Evolutionary conservation across 176 grass and related monocot genomes (phyloP).

Genomic region (Phoenix roebelenii): DNA sequence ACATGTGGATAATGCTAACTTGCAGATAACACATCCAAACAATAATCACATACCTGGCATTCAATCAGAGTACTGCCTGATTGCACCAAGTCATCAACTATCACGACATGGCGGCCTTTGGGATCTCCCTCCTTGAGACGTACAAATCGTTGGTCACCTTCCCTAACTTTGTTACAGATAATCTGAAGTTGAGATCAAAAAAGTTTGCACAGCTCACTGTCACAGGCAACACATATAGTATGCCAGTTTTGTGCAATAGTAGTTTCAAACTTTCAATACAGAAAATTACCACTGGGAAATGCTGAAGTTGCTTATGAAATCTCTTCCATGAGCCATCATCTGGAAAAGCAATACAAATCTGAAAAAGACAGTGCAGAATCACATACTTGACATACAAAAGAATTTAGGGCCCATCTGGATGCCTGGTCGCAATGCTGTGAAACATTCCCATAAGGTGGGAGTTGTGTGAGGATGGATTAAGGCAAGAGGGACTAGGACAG

Average conservation of each 20-base stretch:
- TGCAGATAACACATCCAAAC: too few relatives aligned
- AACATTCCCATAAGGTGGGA: too few relatives aligned
- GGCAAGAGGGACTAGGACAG: too few relatives aligned
- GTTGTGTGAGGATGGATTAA: too few relatives aligned
- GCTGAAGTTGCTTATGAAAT: slow-evolving; percentile 92
- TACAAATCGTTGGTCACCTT: slow-evolving; percentile 83
- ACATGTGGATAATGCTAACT: too few relatives aligned
- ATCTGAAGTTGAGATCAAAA: slow-evolving; percentile 28
- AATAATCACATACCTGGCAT: slow-evolving; percentile 49
- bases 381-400: slow-evolving; percentile 11
- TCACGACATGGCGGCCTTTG: slow-evolving; percentile 69
- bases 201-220: too few relatives aligned
- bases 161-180: slow-evolving; percentile 91
- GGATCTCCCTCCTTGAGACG: slow-evolving; percentile 92
- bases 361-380: slow-evolving; percentile 14
- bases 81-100: slow-evolving; percentile 95
- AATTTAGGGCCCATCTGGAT: slow-evolving; percentile 1
- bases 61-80: slow-evolving; percentile 95
- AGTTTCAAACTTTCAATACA: not conserved
- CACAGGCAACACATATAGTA: too few relatives aligned
- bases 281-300: slow-evolving; percentile 82
- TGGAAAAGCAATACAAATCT: slow-evolving; percentile 98
- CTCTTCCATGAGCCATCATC: slow-evolving; percentile 94
- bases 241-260: too few relatives aligned
- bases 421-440: not conserved